Conservation (phyloP, 352 stramenopile genomes). For the Pythium aphanidermatum region DNA sequence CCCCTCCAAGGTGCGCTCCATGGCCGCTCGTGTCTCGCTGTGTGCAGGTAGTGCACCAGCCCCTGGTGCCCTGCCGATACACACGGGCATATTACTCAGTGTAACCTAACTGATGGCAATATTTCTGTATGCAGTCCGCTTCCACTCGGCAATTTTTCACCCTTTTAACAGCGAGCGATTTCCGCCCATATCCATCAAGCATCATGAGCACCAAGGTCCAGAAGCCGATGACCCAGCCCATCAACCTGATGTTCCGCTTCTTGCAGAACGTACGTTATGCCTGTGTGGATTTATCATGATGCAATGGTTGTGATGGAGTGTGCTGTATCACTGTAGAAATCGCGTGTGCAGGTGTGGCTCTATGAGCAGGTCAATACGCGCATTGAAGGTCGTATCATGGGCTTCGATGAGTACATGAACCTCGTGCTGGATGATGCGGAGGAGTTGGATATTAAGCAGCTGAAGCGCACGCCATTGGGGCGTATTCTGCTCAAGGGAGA, state of each 20-base stretch:
- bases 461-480: conserved; percentile 91
- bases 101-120: too few species aligned
- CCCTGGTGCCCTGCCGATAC: too few species aligned
- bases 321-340: too few species aligned
- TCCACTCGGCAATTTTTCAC: neutral
- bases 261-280: conserved; percentile 94
- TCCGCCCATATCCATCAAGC: too few species aligned
- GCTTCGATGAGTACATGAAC: conserved; percentile 99
- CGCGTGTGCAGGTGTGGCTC: conserved; percentile 98
- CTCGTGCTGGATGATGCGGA: conserved; percentile 98
- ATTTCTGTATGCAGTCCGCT: neutral
- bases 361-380: conserved; percentile 98
- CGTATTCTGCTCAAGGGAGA: conserved; percentile 99
- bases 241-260: conserved; percentile 99
- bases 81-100: too few species aligned
- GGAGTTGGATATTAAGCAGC: conserved; percentile 94
- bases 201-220: conserved; percentile 93
- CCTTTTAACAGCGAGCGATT: neutral
- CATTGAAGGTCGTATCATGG: conserved; percentile 99
- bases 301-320: too few species aligned
- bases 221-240: conserved; percentile 99
- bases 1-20: too few species aligned
- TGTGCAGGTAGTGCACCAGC: too few species aligned
- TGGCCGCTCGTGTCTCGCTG: too few species aligned
- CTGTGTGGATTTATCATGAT: too few species aligned